These are phyloP conservation scores for Trichosanthes cucumerina DNA, from an alignment of 306 rosid genomes.

Conservation along the genomic window DNA sequence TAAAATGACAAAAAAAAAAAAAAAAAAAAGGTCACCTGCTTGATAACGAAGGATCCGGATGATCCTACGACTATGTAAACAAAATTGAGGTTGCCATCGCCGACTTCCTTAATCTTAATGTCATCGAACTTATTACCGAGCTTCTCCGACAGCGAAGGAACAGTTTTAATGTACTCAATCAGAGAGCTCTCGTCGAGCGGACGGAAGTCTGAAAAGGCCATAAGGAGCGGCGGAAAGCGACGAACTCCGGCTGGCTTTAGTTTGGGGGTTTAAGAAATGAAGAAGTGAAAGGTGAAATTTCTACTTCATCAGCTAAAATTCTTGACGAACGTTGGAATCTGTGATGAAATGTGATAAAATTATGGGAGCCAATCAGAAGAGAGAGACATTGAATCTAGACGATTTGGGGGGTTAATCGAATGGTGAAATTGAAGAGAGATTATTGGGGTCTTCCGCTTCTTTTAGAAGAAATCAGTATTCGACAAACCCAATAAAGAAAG, in stretches of 20 bases:
- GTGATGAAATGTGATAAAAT: neutral
- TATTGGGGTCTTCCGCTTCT: neutral
- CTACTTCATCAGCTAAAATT: neutral
- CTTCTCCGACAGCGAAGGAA: slow-evolving; percentile 55
- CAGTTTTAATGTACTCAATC: slow-evolving; percentile 57
- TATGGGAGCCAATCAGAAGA: neutral
- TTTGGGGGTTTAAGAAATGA: neutral
- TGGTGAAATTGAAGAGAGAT: neutral
- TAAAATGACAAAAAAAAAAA: neutral
- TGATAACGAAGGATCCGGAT: slow-evolving; percentile 67
- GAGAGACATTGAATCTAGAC: neutral
- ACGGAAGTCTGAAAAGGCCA: slow-evolving; percentile 58
- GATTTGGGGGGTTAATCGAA: neutral
- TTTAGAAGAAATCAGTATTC: neutral
- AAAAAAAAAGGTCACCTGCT: slow-evolving; percentile 37
- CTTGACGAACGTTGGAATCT: neutral
- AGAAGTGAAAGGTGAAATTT: neutral
- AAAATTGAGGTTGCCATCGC: slow-evolving; percentile 87
- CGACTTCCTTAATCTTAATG: slow-evolving; percentile 58
- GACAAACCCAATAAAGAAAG: neutral
- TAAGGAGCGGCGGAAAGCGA: neutral
- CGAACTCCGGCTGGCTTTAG: neutral
- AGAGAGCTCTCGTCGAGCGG: slow-evolving; percentile 54
- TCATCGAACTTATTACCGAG: slow-evolving; percentile 40
- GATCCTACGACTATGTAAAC: slow-evolving; percentile 57